A percentile compares a stretch with the other conserved stretches of the same genome.
Conservation (phyloP, 1,284 basidiomycete species). For the Marasmius fiardii region DNA sequence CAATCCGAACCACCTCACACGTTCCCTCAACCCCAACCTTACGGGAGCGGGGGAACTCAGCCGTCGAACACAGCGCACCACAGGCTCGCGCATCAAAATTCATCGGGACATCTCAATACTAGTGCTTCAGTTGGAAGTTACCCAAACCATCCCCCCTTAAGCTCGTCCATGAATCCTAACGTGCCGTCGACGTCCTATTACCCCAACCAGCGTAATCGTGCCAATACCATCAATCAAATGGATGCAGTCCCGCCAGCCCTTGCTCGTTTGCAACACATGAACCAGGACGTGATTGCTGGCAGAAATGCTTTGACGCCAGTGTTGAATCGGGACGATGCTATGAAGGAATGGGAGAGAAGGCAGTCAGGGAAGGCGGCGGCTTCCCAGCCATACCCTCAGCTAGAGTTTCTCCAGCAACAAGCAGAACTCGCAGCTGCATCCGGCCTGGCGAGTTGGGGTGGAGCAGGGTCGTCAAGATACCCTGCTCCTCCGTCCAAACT, state of each 20-base stretch:
- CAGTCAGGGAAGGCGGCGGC: conserved; percentile 65
- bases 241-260: conserved; percentile 91
- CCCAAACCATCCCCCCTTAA: conserved; percentile 21
- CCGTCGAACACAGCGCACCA: conserved; percentile 34
- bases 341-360: conserved; percentile 86
- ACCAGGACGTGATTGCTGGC: conserved; percentile 79
- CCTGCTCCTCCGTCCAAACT: conserved; percentile 66
- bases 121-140: conserved; percentile 35
- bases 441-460: conserved; percentile 53
- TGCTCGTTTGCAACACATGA: conserved; percentile 85
- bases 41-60: conserved; percentile 27
- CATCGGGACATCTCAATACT: conserved; percentile 44
- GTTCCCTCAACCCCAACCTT: conserved; percentile 33
- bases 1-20: conserved; percentile 23
- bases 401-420: conserved; percentile 89
- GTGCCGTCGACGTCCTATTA: conserved; percentile 69
- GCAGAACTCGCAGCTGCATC: conserved; percentile 76
- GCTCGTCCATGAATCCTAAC: conserved; percentile 40
- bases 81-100: conserved; percentile 43
- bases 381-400: conserved; percentile 77
- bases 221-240: conserved; percentile 89
- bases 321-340: conserved; percentile 85
- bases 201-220: conserved; percentile 63
- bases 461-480: conserved; percentile 38
- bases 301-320: conserved; percentile 85